Conservation (phyloP, 2,329 filamentous ascomycete species). For the Diplodia intermedia region DNA sequence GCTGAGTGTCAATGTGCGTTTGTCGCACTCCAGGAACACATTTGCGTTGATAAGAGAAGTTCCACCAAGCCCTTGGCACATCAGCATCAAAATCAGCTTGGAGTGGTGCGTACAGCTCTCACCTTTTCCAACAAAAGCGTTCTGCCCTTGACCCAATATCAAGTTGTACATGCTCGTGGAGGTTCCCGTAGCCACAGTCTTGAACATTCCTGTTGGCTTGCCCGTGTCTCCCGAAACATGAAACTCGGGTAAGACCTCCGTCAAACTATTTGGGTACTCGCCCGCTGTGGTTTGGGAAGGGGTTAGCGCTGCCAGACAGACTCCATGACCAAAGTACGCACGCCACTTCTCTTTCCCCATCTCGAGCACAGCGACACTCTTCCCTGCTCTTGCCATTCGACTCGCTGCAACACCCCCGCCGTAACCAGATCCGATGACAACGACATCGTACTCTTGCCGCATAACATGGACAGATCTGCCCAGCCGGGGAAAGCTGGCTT, state of each 20-base stretch:
- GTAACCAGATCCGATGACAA: conserved; percentile 74
- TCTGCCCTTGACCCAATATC: conserved; percentile 68
- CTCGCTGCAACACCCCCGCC: conserved; percentile 71
- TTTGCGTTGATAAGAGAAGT: conserved; percentile 73
- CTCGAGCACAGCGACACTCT: conserved; percentile 70
- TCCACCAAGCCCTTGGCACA: conserved; percentile 63
- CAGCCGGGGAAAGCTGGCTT: conserved; percentile 16
- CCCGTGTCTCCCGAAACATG: conserved; percentile 64
- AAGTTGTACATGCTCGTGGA: conserved; percentile 69
- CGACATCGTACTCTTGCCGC: conserved; percentile 65
- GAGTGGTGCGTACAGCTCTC: conserved; percentile 34
- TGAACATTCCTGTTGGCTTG: conserved; percentile 51
- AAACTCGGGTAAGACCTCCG: conserved; percentile 59
- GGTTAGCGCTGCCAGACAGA: not conserved
- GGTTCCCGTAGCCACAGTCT: conserved; percentile 58
- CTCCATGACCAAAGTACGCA: conserved; percentile 33
- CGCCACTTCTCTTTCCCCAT: conserved; percentile 69
- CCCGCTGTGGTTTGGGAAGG: conserved; percentile 49
- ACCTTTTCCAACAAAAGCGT: conserved; percentile 67
- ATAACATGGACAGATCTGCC: conserved; percentile 63
- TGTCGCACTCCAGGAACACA: conserved; percentile 67
- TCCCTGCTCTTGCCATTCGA: conserved; percentile 66
- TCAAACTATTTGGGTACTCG: conserved; percentile 63
- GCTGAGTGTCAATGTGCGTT: conserved; percentile 59
- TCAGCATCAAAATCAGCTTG: not conserved